phyloP scores from a whole-genome alignment of 768 basidiomycete species.

The Tricholoma sp. region DNA sequence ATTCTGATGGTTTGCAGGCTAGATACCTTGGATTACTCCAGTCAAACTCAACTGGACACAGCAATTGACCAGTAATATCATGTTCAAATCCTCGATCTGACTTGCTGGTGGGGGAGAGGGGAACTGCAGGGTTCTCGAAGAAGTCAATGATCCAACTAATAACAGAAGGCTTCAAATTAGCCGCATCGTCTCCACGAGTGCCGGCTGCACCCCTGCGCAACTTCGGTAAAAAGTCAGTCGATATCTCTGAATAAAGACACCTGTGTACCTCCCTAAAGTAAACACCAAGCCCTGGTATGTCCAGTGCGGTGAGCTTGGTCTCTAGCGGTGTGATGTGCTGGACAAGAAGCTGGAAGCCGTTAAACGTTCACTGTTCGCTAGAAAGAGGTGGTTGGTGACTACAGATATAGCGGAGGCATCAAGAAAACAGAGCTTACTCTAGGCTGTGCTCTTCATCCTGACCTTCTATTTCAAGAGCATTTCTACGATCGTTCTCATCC shows the following conservation, averaged over 20 bases:
- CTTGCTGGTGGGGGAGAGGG: too few species aligned
- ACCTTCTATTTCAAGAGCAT: neutral
- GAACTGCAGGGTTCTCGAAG: too few species aligned
- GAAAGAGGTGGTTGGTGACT: neutral
- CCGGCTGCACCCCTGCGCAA: neutral
- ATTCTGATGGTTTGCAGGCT: neutral
- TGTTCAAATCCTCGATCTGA: too few species aligned
- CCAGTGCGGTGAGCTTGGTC: neutral
- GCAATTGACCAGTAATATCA: too few species aligned
- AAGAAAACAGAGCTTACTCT: neutral
- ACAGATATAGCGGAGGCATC: too few species aligned
- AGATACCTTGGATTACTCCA: conserved; percentile 15
- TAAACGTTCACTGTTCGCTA: neutral
- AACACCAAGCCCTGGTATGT: neutral
- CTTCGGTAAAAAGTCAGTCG: neutral
- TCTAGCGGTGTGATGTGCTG: neutral
- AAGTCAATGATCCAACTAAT: too few species aligned
- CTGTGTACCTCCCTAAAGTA: neutral
- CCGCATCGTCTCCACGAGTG: too few species aligned
- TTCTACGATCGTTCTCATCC: neutral
- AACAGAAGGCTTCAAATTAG: too few species aligned
- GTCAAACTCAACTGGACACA: conserved; percentile 15
- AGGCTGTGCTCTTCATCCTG: neutral
- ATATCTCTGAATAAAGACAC: neutral
- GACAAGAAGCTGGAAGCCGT: neutral